Evolutionary conservation across 2,329 filamentous ascomycete genomes (phyloP).

Genomic region (Gaeumannomyces tritici): DNA sequence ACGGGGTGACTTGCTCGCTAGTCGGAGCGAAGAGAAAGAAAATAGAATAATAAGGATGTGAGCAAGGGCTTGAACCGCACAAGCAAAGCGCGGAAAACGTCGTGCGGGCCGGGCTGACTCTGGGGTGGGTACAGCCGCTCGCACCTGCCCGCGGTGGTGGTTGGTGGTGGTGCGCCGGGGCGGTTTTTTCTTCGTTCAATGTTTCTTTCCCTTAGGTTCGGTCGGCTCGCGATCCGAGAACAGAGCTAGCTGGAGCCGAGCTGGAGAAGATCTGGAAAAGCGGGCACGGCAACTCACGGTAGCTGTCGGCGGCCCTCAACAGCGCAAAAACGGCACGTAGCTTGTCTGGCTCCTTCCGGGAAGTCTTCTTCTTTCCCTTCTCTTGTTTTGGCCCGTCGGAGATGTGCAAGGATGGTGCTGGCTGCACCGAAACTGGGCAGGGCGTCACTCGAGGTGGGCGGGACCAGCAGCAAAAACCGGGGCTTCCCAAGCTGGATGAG

Average conservation of each 20-base stretch:
- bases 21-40: not conserved
- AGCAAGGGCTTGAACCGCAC: not conserved
- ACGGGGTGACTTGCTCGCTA: not conserved
- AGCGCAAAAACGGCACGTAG: too few species aligned
- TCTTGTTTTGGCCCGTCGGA: not conserved
- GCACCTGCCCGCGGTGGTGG: too few species aligned
- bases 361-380: not conserved
- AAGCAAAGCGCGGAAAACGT: not conserved
- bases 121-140: not conserved
- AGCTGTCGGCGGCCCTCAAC: too few species aligned
- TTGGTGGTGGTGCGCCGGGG: too few species aligned
- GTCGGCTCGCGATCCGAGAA: too few species aligned
- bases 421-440: not conserved
- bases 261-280: too few species aligned
- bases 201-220: too few species aligned
- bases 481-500: not conserved
- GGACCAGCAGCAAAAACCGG: not conserved
- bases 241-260: too few species aligned
- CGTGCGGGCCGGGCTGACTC: not conserved
- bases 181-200: too few species aligned
- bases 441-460: not conserved
- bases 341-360: too few species aligned
- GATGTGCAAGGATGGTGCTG: too few species aligned
- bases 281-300: too few species aligned
- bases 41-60: not conserved